These are phyloP conservation scores for Aspergillus sparsus DNA, from an alignment of 495 filamentous ascomycete genomes.

Conservation along the genomic window DNA sequence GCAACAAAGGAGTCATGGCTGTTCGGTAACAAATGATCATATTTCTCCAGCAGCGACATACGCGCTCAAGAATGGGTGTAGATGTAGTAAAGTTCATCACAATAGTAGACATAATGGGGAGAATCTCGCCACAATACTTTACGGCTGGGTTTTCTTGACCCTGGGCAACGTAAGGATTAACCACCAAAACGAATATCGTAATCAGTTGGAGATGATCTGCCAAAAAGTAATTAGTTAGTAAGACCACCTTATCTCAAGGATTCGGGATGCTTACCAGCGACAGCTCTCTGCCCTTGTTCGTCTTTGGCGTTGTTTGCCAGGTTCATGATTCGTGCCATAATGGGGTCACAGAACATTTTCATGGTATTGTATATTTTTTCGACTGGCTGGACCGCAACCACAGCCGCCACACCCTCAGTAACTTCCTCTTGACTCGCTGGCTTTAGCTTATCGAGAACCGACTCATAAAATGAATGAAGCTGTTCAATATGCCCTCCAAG, in stretches of 20 bases:
- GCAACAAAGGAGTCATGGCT: conserved; percentile 81
- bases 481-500: conserved; percentile 77
- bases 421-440: conserved; percentile 88
- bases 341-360: conserved; percentile 91
- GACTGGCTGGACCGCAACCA: conserved; percentile 81
- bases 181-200: conserved; percentile 81
- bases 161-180: conserved; percentile 74
- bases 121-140: conserved; percentile 92
- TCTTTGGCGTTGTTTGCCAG: conserved; percentile 84
- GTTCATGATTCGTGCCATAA: conserved; percentile 80
- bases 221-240: conserved; percentile 24
- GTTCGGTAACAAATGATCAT: conserved; percentile 96
- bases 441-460: conserved; percentile 80
- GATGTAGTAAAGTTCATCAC: conserved; percentile 81
- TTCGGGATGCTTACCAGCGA: conserved; percentile 64
- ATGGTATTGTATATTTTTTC: conserved; percentile 78
- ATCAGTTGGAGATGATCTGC: conserved; percentile 86
- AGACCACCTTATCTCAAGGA: background rate
- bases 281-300: conserved; percentile 73
- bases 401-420: conserved; percentile 89
- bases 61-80: conserved; percentile 84
- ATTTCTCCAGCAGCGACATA: conserved; percentile 92
- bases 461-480: conserved; percentile 88
- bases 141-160: conserved; percentile 83
- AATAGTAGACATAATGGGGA: conserved; percentile 81